Evolutionary conservation across 192 early-diverging fungal genomes (phyloP), one percentile per base, ranked within the genome.

Genomic region (Coemansia sp.): DNA sequence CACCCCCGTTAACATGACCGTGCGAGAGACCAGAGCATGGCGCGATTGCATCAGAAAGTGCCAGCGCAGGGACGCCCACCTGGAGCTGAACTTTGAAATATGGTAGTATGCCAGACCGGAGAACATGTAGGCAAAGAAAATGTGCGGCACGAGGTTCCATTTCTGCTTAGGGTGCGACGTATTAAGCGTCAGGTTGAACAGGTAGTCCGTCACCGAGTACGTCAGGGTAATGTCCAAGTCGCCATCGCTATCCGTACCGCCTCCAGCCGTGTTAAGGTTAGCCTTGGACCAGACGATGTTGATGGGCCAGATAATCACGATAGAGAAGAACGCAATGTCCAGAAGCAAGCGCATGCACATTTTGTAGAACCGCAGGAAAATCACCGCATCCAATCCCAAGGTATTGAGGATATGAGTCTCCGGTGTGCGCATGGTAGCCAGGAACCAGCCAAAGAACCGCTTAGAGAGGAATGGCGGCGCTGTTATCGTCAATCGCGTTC

Each of bases 1-100:
- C 33, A 93, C 79, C 3, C 87, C 87, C 0, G 87, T 86, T 6
- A 93, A 81, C 85, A 93, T 87, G 14, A 93, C 85, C 10, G 89
- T 89, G 24, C 90, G 87, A 11, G 89, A 77, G 0, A 78, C 83
- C 17, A 73, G 63, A 5, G 83, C 75, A 40, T 77, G 78, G 0
- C 75, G 65, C 60, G 79, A 80, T 48, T 77, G 78, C 72, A 80
- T 74, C 46, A 85, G 70, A 61, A 81, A 85, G 44, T 85, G 83
- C 83, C 83, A 85, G 27, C 83, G 83, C 59, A 85, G 66, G 16
- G 83, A 80, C 16, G 78, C 72, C 74, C 75, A 85, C 9, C 75
- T 75, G 11, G 76, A 85, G 56, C 75, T 75, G 72, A 81, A 85
- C 61, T 72, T 70, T 4, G 75, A 69, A 3, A 85, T 68, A 46